A percentile compares a stretch with the other conserved stretches of the same genome.
These are phyloP conservation scores for Pichia sp. DNA, from an alignment of 1,139 yeast genomes.

Conservation along the genomic window DNA sequence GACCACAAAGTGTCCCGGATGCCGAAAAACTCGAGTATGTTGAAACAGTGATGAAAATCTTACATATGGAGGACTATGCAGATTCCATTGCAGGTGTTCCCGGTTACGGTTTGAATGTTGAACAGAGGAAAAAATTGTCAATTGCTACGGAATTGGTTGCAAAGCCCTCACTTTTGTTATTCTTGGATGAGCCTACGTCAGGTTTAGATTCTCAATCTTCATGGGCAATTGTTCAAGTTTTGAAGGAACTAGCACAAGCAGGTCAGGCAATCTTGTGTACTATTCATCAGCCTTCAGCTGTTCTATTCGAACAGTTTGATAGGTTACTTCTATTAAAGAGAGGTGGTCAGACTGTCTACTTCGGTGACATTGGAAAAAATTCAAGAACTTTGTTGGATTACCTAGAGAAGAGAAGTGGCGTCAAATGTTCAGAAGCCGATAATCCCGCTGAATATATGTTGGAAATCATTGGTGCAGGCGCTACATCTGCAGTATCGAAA, in stretches of 20 bases:
- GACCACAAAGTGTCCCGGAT: conserved; percentile 42
- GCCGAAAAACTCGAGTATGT: conserved; percentile 45
- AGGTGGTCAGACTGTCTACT: conserved; percentile 56
- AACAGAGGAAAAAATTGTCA: conserved; percentile 37
- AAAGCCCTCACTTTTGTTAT: conserved; percentile 45
- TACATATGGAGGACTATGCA: conserved; percentile 49
- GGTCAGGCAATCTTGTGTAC: conserved; percentile 53
- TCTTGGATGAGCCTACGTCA: conserved; percentile 51
- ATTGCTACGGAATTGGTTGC: conserved; percentile 52
- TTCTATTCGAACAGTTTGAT: conserved; percentile 46
- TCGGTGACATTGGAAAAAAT: conserved; percentile 53
- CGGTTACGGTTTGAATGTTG: conserved; percentile 55
- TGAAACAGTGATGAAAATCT: conserved; percentile 45
- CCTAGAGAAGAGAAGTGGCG: conserved; percentile 50
- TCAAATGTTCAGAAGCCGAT: conserved; percentile 44
- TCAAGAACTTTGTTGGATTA: conserved; percentile 44
- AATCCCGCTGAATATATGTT: conserved; percentile 55
- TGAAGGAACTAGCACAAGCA: conserved; percentile 41
- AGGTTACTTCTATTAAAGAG: conserved; percentile 40
- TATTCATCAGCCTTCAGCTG: conserved; percentile 56
- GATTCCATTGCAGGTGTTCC: conserved; percentile 52
- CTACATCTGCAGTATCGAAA: conserved; percentile 38
- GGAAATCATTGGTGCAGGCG: conserved; percentile 58
- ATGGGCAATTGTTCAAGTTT: conserved; percentile 45
- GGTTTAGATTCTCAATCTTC: conserved; percentile 52